A percentile compares a stretch with the other conserved stretches of the same genome.
Evolutionary conservation across 2,329 filamentous ascomycete genomes (phyloP).

Genomic region (Curvularia eragrostidis): DNA sequence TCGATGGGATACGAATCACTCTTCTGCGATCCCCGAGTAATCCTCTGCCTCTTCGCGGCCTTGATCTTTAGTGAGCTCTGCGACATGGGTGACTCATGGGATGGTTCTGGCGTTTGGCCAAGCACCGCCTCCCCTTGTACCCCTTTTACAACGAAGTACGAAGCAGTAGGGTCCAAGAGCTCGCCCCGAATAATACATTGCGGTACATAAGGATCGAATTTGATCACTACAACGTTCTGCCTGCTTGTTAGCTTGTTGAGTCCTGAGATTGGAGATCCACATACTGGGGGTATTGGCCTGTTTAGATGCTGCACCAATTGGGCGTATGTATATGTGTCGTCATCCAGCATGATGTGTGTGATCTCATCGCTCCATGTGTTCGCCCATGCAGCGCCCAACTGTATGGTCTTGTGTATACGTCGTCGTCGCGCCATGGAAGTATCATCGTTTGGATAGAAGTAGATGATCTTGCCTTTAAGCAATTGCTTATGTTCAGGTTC

Average conservation of each 20-base stretch:
- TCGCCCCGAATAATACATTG: constrained; percentile 52
- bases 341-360: constrained; percentile 83
- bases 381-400: constrained; percentile 72
- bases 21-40: constrained; percentile 43
- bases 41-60: constrained; percentile 51
- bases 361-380: constrained; percentile 62
- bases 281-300: constrained; percentile 24
- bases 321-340: constrained; percentile 63
- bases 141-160: constrained; percentile 66
- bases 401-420: constrained; percentile 74
- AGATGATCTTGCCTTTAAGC: constrained; percentile 44
- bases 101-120: constrained; percentile 2
- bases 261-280: background rate
- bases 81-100: constrained; percentile 19
- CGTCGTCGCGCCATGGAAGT: constrained; percentile 69
- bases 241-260: constrained; percentile 16
- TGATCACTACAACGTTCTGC: constrained; percentile 58
- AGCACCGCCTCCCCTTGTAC: constrained; percentile 37
- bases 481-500: constrained; percentile 43
- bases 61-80: constrained; percentile 60
- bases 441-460: constrained; percentile 83
- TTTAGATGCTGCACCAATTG: constrained; percentile 68
- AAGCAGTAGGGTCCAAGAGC: constrained; percentile 61
- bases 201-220: constrained; percentile 53
- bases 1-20: constrained; percentile 49